These are phyloP conservation scores for Austroboletus novae-zelandiae DNA, from an alignment of 1,284 basidiomycete genomes.

Conservation along the genomic window DNA sequence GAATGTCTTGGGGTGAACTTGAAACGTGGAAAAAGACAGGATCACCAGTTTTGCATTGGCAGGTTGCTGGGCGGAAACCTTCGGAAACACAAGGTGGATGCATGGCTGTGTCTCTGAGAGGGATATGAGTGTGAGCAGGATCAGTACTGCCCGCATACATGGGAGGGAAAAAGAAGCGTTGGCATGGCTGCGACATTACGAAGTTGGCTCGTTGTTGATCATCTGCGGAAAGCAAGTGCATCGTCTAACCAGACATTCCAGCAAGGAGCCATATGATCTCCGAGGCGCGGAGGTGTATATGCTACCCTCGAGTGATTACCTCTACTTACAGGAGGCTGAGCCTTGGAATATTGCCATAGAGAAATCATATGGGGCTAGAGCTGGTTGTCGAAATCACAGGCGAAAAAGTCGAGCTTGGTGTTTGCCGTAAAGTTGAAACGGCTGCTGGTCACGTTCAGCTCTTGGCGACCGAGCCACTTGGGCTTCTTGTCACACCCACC, in stretches of 20 bases:
- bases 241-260: background rate
- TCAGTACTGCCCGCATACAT: background rate
- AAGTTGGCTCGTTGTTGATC: background rate
- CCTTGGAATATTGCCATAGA: no score
- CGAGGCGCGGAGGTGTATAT: no score
- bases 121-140: background rate
- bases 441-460: background rate
- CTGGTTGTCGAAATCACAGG: no score
- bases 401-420: background rate
- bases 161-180: background rate
- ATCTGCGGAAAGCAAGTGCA: background rate
- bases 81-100: no score
- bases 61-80: no score
- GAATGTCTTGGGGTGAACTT: no score
- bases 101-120: background rate
- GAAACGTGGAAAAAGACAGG: no score
- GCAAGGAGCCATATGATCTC: background rate
- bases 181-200: background rate
- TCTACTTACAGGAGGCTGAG: no score
- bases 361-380: no score
- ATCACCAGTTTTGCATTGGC: no score
- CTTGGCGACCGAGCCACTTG: background rate
- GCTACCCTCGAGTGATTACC: no score
- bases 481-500: background rate
- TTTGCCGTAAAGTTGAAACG: background rate